These are phyloP conservation scores for Centrapalus pauciflorus DNA, from an alignment of 129 eudicot genomes.

Conservation along the genomic window DNA sequence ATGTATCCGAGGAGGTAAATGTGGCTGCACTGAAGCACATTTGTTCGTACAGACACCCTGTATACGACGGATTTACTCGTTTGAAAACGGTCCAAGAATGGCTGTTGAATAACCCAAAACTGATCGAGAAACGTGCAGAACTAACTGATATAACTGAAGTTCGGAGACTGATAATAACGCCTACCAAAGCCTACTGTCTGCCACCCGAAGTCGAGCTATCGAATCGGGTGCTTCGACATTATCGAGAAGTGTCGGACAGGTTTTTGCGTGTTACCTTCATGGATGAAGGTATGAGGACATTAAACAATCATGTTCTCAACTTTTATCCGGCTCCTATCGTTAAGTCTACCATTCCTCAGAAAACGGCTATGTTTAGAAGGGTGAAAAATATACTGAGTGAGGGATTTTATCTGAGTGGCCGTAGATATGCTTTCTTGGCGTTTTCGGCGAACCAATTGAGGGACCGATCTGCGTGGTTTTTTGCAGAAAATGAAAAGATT, in stretches of 20 bases:
- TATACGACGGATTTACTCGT: conserved; percentile 36
- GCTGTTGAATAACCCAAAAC: conserved; percentile 50
- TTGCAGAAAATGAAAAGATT: conserved; percentile 41
- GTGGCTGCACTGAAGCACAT: conserved; percentile 45
- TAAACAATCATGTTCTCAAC: conserved; percentile 39
- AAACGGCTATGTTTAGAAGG: conserved; percentile 43
- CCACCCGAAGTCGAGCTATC: conserved; percentile 61
- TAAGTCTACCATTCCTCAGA: conserved; percentile 29
- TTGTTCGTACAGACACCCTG: conserved; percentile 36
- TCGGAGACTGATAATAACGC: conserved; percentile 50
- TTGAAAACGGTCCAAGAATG: conserved; percentile 36
- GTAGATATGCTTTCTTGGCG: conserved; percentile 54
- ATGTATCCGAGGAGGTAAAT: conserved; percentile 36
- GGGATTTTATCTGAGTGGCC: conserved; percentile 54
- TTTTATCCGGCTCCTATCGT: conserved; percentile 47
- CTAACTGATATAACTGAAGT: conserved; percentile 46
- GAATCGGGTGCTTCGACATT: conserved; percentile 51
- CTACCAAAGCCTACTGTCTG: conserved; percentile 56
- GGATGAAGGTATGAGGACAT: conserved; percentile 62
- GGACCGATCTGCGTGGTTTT: conserved; percentile 73
- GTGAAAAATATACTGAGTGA: conserved; percentile 33
- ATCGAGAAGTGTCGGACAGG: conserved; percentile 37
- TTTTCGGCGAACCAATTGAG: conserved; percentile 62
- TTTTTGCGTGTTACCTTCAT: conserved; percentile 56
- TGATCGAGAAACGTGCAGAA: conserved; percentile 30